Base-by-base conservation (phyloP, 176 grass and related monocot species). In the Elymus sibiricus region DNA sequence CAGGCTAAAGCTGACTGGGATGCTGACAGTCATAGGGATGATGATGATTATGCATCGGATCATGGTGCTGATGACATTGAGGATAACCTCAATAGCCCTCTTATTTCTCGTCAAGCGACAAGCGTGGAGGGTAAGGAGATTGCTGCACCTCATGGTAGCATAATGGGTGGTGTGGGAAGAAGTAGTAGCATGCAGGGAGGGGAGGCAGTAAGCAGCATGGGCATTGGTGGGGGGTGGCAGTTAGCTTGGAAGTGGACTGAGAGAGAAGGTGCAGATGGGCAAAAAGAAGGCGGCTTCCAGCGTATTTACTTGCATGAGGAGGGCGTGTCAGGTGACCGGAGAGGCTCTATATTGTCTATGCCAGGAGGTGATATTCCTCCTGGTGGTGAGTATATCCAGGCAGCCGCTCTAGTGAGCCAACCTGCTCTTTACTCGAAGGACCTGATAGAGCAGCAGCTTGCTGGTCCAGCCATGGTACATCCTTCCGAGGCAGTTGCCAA, bases 221-320 rank as follows among this genome's bases (percentile, higher is more conserved):
- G 94, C 46, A 99, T 99, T 69, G 97, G 97, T 58, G 97, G 94
- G 51, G 97, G 97, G 74, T 99, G 97, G 97, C 97, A 99, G 80
- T 84, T 99, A 83, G 97, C 97, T 35, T 99, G 92, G 92, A 99
- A 94, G 89, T 99, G 94, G 94, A 91, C 94, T 27, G 97, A 99
- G 94, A 88, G 82, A 81, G 97, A 97, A 86, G 90, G 84, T 27
- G 73, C 74, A 67, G 94, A 95, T 81, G 94, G 91, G 2, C 70
- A 95, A 86, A 95, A 89, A 43, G 91, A 93, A 87, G 94, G 97
- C 25, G 94, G 88, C 24, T 99, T 99, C 85, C 91, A 99, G 65
- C 91, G 97, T 64, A 99, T 99, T 66, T 99, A 99, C 86, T 91
- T 99, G 85, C 94, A 96, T 87, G 94, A 96, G 84, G 97, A 99